phyloP scores from a whole-genome alignment of 129 eudicot species.

The Helianthus tuberosus region DNA sequence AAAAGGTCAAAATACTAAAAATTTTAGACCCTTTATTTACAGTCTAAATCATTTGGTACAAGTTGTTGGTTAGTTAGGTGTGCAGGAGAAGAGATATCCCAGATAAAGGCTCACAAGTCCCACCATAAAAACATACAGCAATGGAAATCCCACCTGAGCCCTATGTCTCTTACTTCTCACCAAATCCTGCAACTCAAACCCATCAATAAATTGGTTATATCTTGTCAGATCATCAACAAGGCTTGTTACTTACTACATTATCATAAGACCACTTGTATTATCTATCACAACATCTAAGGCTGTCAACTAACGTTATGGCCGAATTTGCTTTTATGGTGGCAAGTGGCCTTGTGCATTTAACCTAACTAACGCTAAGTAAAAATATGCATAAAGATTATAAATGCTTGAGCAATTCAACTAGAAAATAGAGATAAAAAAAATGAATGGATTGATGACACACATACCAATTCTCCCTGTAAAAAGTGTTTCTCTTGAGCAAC shows the following conservation, averaged over 20 bases:
- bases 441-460: constrained; percentile 12
- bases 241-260: too few species aligned
- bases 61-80: constrained; percentile 26
- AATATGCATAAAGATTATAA: constrained; percentile 2
- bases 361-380: too few species aligned
- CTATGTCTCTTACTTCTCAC: constrained; percentile 56
- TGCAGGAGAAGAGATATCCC: constrained; percentile 55
- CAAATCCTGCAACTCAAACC: constrained; percentile 41
- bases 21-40: constrained; percentile 14
- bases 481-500: constrained; percentile 41
- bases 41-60: not conserved
- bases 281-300: too few species aligned
- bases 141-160: constrained; percentile 71
- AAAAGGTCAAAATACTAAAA: not conserved
- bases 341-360: not conserved
- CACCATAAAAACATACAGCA: constrained; percentile 73
- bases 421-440: not conserved
- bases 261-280: too few species aligned
- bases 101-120: constrained; percentile 57
- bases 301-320: too few species aligned
- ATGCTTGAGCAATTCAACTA: not conserved
- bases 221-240: not conserved
- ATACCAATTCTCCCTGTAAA: constrained; percentile 43
- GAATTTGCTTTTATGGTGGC: too few species aligned
- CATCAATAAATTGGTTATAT: not conserved